Evolutionary conservation across 2,329 filamentous ascomycete species (phyloP).

Genomic region (Fusarium secorum): DNA sequence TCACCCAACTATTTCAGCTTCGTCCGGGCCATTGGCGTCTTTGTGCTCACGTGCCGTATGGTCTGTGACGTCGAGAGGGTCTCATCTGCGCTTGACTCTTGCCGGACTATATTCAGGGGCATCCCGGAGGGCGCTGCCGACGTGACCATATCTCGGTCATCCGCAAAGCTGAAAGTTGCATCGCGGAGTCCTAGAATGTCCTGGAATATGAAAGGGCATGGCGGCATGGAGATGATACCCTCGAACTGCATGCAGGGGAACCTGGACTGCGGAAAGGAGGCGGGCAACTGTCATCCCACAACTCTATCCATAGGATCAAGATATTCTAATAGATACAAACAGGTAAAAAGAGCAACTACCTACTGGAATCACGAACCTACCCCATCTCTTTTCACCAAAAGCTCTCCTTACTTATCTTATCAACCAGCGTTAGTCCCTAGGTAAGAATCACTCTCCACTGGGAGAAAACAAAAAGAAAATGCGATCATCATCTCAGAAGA

Average conservation of each 20-base stretch:
- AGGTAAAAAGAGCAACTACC: not conserved
- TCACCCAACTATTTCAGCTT: not conserved
- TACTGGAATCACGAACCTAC: not conserved
- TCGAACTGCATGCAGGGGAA: not conserved
- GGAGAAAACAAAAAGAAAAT: not conserved
- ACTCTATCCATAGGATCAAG: not conserved
- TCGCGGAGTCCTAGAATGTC: not conserved
- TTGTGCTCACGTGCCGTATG: not conserved
- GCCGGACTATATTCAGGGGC: not conserved
- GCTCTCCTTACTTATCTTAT: not conserved
- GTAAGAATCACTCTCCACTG: not conserved
- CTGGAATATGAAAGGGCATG: not conserved
- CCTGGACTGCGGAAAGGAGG: not conserved
- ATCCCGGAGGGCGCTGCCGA: not conserved
- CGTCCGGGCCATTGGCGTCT: not conserved
- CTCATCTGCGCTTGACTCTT: not conserved
- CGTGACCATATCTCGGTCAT: not conserved
- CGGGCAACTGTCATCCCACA: not conserved
- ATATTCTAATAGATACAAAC: not conserved
- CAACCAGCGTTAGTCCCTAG: not conserved
- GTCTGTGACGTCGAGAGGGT: not conserved
- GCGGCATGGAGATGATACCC: not conserved
- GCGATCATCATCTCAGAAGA: conserved; percentile 3
- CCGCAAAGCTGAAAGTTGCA: not conserved
- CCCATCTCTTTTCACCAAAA: not conserved